Evolutionary conservation across 441 rosid species (phyloP).

Genomic region (Adansonia rubrostipa): DNA sequence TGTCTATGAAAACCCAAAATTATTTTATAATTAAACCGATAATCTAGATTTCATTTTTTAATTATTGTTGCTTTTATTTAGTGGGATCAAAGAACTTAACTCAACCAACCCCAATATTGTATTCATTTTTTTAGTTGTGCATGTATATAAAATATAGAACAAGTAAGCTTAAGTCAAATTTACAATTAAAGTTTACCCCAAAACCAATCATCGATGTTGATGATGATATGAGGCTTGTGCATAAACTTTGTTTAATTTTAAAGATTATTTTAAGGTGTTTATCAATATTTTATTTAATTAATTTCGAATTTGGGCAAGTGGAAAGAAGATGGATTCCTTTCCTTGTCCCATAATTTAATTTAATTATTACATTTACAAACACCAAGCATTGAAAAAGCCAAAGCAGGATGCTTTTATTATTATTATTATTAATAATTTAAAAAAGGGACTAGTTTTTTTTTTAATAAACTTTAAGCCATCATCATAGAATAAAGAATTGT

Average conservation of each 20-base stretch:
- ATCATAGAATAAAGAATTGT: background rate
- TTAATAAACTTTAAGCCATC: background rate
- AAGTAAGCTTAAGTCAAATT: slow-evolving; percentile 22
- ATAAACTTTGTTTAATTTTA: slow-evolving; percentile 15
- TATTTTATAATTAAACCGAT: background rate
- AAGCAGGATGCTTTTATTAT: slow-evolving; percentile 21
- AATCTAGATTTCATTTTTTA: background rate
- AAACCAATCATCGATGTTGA: slow-evolving; percentile 11
- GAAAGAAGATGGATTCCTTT: slow-evolving; percentile 21
- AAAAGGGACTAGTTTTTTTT: background rate
- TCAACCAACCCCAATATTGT: slow-evolving; percentile 23
- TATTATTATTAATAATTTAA: background rate
- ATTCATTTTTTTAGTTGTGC: background rate
- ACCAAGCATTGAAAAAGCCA: slow-evolving; percentile 20
- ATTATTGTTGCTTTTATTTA: background rate
- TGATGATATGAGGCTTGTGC: background rate
- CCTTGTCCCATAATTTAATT: background rate
- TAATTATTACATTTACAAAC: background rate
- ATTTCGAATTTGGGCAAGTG: background rate
- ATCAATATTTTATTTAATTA: background rate
- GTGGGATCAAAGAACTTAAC: slow-evolving; percentile 26
- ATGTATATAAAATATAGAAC: background rate
- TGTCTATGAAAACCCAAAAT: background rate
- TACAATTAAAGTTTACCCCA: background rate
- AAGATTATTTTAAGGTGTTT: background rate